phyloP scores from a whole-genome alignment of 768 basidiomycete genomes.

The Neoboletus magnificus region DNA sequence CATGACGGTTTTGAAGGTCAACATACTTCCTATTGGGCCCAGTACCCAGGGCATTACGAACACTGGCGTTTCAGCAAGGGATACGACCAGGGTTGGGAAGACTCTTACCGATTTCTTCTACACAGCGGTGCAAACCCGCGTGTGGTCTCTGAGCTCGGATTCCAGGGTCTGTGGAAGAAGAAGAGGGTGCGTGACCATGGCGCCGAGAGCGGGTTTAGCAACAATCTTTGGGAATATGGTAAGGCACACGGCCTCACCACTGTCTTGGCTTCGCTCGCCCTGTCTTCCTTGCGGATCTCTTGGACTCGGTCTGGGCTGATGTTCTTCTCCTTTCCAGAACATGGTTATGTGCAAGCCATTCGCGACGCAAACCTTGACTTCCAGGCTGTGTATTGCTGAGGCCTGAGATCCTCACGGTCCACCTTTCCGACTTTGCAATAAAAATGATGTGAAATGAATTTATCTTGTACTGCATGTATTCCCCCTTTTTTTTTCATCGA shows the following conservation, averaged over 20 bases:
- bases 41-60: constrained; percentile 55
- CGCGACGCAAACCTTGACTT: constrained; percentile 42
- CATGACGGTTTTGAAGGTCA: constrained; percentile 27
- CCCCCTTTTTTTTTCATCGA: background rate
- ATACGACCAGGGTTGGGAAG: constrained; percentile 70
- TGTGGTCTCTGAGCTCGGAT: constrained; percentile 58
- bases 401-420: background rate
- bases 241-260: constrained; percentile 8
- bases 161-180: constrained; percentile 57
- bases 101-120: constrained; percentile 55
- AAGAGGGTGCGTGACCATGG: constrained; percentile 45
- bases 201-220: constrained; percentile 34
- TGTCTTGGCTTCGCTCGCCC: background rate
- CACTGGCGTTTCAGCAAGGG: constrained; percentile 68
- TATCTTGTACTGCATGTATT: background rate
- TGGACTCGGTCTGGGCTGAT: background rate
- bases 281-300: background rate
- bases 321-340: constrained; percentile 37
- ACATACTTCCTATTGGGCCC: constrained; percentile 42
- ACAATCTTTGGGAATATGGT: constrained; percentile 68
- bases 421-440: background rate
- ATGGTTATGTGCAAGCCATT: constrained; percentile 60
- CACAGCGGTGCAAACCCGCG: constrained; percentile 15
- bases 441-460: background rate
- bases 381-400: constrained; percentile 31